Evolutionary conservation across 1,139 yeast species (phyloP), one percentile per base, ranked within the genome.

Genomic region (Suhomyces atakaporum): DNA sequence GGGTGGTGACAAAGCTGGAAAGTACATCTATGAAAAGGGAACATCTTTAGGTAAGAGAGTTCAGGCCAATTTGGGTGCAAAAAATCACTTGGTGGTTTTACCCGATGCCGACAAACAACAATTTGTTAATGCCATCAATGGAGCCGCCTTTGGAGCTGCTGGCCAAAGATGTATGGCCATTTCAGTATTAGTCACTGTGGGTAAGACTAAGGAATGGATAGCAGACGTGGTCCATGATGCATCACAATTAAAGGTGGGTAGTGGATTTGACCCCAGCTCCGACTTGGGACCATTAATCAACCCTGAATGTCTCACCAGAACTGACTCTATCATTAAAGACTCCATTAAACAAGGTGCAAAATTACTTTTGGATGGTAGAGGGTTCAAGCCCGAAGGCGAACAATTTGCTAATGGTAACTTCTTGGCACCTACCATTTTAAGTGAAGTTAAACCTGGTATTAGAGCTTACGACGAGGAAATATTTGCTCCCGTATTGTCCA

Each of bases 161-260:
- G 92, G 92, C 42, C 90, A 83, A 66, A 76, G 92, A 60, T 83
- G 92, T 63, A 83, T 84, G 90, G 90, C 90, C 10, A 79, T 84
- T 31, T 78, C 85, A 11, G 88, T 81, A 4, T 69, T 83, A 45
- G 87, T 83, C 14, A 77, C 88, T n/a, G 89, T 84, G 18, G 90
- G 90, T 15, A 73, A 77, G 47, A 71, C 86, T 35, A 73, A 73
- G 55, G 73, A 74, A 44, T 83, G 90, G 90, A 63, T 83, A 35
- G 50, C 60, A 15, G 90, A 82, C 38, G 64, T 83, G 36, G 74
- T 77, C 23, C 70, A 63, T 31, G 81, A 79, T 37, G 87, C 90
- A 13, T 65, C 73, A 50, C 57, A 65, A 44, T 73, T 84, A 51
- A 71, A 63, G 38, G 81, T 81, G 29, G 81, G 85, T 10, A 81